Evolutionary conservation across 1,139 yeast species (phyloP).

Genomic region (Diutina rugosa): DNA sequence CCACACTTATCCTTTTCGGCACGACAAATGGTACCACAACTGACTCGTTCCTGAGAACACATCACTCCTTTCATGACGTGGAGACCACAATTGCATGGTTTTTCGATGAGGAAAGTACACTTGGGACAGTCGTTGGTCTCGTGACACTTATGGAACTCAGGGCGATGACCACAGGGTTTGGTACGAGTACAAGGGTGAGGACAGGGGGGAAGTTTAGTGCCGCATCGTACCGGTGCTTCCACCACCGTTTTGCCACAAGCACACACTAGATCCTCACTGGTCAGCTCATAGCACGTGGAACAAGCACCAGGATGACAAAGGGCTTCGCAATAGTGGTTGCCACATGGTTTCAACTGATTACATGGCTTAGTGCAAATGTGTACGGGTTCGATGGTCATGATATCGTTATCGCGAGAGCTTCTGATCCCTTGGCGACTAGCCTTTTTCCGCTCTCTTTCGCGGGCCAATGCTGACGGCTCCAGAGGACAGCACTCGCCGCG

Average conservation of each 20-base stretch:
- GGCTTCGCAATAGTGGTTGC: conserved; percentile 58
- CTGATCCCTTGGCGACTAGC: conserved; percentile 28
- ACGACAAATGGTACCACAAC: conserved; percentile 63
- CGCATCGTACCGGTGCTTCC: conserved; percentile 85
- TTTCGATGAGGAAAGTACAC: conserved; percentile 57
- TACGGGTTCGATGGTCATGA: conserved; percentile 55
- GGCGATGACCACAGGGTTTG: conserved; percentile 63
- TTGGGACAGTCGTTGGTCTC: conserved; percentile 57
- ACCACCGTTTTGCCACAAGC: conserved; percentile 75
- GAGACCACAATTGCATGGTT: conserved; percentile 63
- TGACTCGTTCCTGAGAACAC: conserved; percentile 57
- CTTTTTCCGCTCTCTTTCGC: conserved; percentile 49
- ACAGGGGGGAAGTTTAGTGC: conserved; percentile 55
- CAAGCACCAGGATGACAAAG: conserved; percentile 81
- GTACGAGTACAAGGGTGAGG: conserved; percentile 52
- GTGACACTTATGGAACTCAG: conserved; percentile 69
- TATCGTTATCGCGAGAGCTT: conserved; percentile 24
- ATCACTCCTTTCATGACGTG: conserved; percentile 47
- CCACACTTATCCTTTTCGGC: conserved; percentile 43
- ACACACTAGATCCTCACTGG: conserved; percentile 71
- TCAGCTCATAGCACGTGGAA: conserved; percentile 72
- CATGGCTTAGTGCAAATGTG: conserved; percentile 73
- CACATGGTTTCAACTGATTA: conserved; percentile 56
- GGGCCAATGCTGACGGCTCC: conserved; percentile 46
- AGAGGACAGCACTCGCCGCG: conserved; percentile 54